These are phyloP conservation scores for Diplocarpon mali DNA, from an alignment of 2,329 filamentous ascomycete genomes.

Conservation along the genomic window DNA sequence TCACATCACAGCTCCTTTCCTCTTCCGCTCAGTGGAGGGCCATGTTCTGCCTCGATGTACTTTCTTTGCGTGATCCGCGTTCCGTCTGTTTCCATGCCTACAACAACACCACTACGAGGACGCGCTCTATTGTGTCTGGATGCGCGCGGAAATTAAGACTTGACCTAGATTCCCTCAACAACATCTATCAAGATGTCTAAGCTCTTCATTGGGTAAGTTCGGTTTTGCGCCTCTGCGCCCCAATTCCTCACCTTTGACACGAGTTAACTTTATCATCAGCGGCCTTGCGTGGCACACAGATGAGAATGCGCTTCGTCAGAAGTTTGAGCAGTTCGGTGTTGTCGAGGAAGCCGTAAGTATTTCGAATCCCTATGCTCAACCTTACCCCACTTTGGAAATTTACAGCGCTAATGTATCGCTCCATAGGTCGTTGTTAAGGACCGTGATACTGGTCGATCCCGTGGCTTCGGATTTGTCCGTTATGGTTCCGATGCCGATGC, in stretches of 20 bases:
- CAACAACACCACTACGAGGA: conserved; percentile 25
- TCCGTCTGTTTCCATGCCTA: conserved; percentile 24
- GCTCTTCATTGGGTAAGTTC: conserved; percentile 80
- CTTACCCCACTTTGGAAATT: neutral
- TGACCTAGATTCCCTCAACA: conserved; percentile 25
- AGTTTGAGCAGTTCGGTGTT: conserved; percentile 83
- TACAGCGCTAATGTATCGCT: conserved; percentile 14
- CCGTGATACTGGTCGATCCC: conserved; percentile 89
- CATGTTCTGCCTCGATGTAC: conserved; percentile 29
- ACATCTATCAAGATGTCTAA: conserved; percentile 62
- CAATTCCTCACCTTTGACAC: neutral
- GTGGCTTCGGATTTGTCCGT: conserved; percentile 94
- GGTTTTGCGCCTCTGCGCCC: conserved; percentile 8
- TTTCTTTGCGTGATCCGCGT: conserved; percentile 27
- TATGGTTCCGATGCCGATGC: conserved; percentile 70
- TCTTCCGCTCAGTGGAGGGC: conserved; percentile 22
- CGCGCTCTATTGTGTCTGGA: conserved; percentile 26
- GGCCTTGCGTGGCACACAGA: conserved; percentile 98
- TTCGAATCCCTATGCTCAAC: neutral
- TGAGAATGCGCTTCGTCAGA: conserved; percentile 72
- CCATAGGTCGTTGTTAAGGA: conserved; percentile 90
- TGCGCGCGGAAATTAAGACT: conserved; percentile 31
- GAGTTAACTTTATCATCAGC: conserved; percentile 36
- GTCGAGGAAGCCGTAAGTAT: conserved; percentile 89
- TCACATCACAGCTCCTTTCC: conserved; percentile 23